A percentile compares a stretch with the other conserved stretches of the same genome.
phyloP scores from a whole-genome alignment of 306 rosid genomes.

The Ochetophila trinervis region DNA sequence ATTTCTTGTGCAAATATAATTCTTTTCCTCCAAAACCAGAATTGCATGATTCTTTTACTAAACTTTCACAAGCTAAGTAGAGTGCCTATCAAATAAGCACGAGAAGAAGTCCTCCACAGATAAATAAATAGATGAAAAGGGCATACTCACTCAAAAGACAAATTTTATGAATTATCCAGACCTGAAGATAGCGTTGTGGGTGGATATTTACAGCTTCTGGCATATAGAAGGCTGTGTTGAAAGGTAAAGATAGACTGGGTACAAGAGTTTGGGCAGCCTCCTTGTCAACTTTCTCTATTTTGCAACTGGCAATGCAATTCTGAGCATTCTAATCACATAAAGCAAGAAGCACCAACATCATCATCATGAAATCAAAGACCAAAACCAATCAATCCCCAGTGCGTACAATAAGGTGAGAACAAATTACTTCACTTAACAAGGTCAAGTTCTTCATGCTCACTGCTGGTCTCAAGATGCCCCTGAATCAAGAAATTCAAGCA shows the following conservation, averaged over 20 bases:
- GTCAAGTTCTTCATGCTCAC: slow-evolving; percentile 58
- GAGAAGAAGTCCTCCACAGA: not conserved
- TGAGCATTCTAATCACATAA: slow-evolving; percentile 60
- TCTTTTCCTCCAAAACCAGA: slow-evolving; percentile 50
- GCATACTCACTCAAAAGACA: not conserved
- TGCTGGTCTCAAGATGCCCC: slow-evolving; percentile 95
- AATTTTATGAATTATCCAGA: slow-evolving; percentile 20
- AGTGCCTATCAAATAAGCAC: slow-evolving; percentile 55
- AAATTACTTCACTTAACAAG: slow-evolving; percentile 56
- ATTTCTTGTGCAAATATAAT: slow-evolving; percentile 47
- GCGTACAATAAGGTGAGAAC: slow-evolving; percentile 16
- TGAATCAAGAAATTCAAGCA: slow-evolving; percentile 42
- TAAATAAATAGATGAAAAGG: not conserved
- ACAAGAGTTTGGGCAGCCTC: slow-evolving; percentile 56
- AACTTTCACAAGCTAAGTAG: slow-evolving; percentile 58
- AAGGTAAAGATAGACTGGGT: slow-evolving; percentile 53
- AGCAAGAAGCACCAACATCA: slow-evolving; percentile 21
- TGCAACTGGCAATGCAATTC: slow-evolving; percentile 72
- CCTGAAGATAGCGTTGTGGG: slow-evolving; percentile 76
- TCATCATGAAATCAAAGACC: slow-evolving; percentile 8
- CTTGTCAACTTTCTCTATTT: slow-evolving; percentile 54
- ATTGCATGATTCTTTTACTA: slow-evolving; percentile 42
- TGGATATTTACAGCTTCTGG: slow-evolving; percentile 78
- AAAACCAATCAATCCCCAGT: slow-evolving; percentile 12
- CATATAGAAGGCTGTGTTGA: slow-evolving; percentile 69